phyloP scores from a whole-genome alignment of 352 stramenopile genomes.

The Phytophthora kernoviae region DNA sequence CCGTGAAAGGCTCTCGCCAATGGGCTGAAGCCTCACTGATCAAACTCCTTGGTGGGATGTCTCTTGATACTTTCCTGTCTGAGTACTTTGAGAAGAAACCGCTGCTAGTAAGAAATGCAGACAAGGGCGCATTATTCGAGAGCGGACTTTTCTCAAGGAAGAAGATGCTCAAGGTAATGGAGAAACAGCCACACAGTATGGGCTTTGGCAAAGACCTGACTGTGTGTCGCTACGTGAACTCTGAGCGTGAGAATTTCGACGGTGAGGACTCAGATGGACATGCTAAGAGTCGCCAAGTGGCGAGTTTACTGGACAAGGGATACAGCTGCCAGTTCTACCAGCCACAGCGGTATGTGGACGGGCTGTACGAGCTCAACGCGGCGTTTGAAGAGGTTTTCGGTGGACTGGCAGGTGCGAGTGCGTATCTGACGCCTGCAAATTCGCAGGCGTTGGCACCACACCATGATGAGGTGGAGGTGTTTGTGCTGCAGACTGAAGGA shows the following conservation, averaged over 20 bases:
- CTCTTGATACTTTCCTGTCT: constrained; percentile 59
- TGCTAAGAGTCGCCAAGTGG: constrained; percentile 61
- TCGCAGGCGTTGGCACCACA: constrained; percentile 86
- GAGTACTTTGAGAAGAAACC: constrained; percentile 90
- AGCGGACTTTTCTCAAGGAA: constrained; percentile 71
- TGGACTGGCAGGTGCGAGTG: constrained; percentile 74
- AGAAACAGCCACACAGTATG: constrained; percentile 50
- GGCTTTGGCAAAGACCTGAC: constrained; percentile 71
- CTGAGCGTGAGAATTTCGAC: constrained; percentile 71
- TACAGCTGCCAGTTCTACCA: constrained; percentile 92
- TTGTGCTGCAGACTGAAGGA: constrained; percentile 85
- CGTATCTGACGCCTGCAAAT: constrained; percentile 79
- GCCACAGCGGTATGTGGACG: constrained; percentile 82
- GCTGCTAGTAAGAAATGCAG: constrained; percentile 61
- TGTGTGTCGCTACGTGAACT: constrained; percentile 77
- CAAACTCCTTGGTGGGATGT: constrained; percentile 69
- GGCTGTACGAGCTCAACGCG: constrained; percentile 75
- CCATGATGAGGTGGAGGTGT: constrained; percentile 88
- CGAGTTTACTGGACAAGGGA: constrained; percentile 58
- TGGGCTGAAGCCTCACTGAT: constrained; percentile 41
- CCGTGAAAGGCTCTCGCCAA: constrained; percentile 20
- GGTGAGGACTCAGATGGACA: constrained; percentile 52
- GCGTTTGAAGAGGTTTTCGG: constrained; percentile 82
- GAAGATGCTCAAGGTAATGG: constrained; percentile 64
- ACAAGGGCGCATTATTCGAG: constrained; percentile 59